A percentile compares a stretch with the other conserved stretches of the same genome.
Evolutionary conservation across 225 moss, liverwort and hornwort genomes (phyloP).

Genomic region (Polytrichum commune): DNA sequence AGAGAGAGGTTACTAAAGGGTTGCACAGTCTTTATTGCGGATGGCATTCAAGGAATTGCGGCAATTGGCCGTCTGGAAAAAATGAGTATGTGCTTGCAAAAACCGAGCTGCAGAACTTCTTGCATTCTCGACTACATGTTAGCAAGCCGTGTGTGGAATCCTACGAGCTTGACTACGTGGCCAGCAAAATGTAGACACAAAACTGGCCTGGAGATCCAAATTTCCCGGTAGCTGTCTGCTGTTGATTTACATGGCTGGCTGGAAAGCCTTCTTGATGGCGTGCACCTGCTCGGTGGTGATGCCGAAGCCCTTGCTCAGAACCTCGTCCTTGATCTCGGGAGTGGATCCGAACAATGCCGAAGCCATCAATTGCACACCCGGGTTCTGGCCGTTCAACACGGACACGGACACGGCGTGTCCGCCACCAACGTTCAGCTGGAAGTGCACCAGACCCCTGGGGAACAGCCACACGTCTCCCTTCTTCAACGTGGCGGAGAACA

Average conservation of each 20-base stretch:
- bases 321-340: background rate
- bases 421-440: conserved; percentile 6
- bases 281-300: background rate
- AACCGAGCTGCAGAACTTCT: no score
- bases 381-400: conserved; percentile 26
- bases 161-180: no score
- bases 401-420: conserved; percentile 3
- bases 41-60: no score
- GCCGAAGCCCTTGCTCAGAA: conserved; percentile 7
- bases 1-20: no score
- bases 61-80: no score
- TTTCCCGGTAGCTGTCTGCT: no score
- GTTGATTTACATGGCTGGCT: background rate
- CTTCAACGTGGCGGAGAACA: conserved; percentile 23
- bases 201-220: no score
- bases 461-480: conserved; percentile 27
- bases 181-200: no score
- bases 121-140: no score
- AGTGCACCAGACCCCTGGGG: conserved; percentile 29
- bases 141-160: no score
- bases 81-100: no score
- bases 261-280: conserved; percentile 12
- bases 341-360: conserved; percentile 14
- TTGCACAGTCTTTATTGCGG: no score
- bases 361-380: conserved; percentile 14